A percentile compares a stretch with the other conserved stretches of the same genome.
Conservation (phyloP, 768 basidiomycete genomes). For the Dioszegia aurantiaca region DNA sequence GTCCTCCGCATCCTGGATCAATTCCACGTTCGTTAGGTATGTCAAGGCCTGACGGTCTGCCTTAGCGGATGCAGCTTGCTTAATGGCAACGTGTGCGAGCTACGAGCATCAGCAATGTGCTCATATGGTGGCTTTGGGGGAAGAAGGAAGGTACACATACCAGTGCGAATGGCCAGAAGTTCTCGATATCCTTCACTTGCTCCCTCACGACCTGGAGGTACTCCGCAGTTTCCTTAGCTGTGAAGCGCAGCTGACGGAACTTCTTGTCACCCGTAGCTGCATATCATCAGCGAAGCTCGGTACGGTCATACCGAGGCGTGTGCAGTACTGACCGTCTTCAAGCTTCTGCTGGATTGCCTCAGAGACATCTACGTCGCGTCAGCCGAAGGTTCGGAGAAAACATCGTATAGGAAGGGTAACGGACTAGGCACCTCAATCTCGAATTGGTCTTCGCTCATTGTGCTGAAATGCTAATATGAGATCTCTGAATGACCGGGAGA, state of each 20-base stretch:
- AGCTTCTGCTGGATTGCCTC: conserved; percentile 23
- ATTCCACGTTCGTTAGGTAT: conserved; percentile 82
- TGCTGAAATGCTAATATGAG: too few relatives aligned
- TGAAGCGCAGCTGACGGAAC: conserved; percentile 19
- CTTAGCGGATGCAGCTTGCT: conserved; percentile 6
- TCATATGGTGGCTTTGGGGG: neutral
- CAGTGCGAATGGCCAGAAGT: conserved; percentile 46
- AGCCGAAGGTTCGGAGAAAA: neutral
- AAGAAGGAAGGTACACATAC: conserved; percentile 20
- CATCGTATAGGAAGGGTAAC: neutral
- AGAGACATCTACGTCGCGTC: conserved; percentile 17
- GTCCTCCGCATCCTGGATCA: conserved; percentile 69
- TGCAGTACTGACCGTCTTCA: conserved; percentile 20
- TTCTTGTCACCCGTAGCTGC: conserved; percentile 29
- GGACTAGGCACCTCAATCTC: conserved; percentile 11
- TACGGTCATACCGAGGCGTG: too few relatives aligned
- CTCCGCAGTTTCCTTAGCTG: conserved; percentile 21
- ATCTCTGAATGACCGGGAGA: too few relatives aligned
- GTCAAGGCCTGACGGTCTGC: conserved; percentile 77
- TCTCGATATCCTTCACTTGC: conserved; percentile 34
- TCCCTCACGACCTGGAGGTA: conserved; percentile 26
- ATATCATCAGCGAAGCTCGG: neutral
- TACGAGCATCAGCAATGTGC: neutral
- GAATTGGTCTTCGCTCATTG: conserved; percentile 17
- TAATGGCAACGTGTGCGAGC: conserved; percentile 3